Percentiles rank a stretch among this genome's conserved stretches.
These are phyloP conservation scores for Posidonia australis DNA, from an alignment of 106 monocot genomes.

Conservation along the genomic window DNA sequence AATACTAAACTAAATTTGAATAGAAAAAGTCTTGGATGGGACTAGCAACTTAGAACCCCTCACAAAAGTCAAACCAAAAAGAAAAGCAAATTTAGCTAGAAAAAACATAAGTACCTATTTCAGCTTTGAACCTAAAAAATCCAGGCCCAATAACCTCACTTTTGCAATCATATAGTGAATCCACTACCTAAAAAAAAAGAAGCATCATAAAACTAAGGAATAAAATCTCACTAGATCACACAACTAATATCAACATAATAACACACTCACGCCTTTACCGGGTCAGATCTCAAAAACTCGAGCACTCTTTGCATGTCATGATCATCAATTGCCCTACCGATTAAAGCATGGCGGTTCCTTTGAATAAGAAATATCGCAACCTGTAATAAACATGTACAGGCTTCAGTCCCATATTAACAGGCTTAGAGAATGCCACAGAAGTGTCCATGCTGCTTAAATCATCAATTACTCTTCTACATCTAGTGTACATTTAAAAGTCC, in stretches of 20 bases:
- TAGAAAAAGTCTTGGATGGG: too few species aligned
- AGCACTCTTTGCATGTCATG: conserved; percentile 97
- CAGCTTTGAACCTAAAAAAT: conserved; percentile 99
- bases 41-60: too few species aligned
- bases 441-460: too few species aligned
- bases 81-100: too few species aligned
- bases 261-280: conserved; percentile 30
- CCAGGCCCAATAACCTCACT: conserved; percentile 99
- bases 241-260: background rate
- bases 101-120: conserved; percentile 88
- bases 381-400: conserved; percentile 22
- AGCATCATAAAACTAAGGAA: background rate
- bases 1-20: too few species aligned
- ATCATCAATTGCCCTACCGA: conserved; percentile 97
- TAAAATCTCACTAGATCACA: background rate
- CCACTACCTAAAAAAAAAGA: conserved; percentile 56
- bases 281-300: conserved; percentile 85
- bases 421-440: background rate
- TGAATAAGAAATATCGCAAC: conserved; percentile 99
- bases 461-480: too few species aligned
- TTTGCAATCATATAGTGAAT: conserved; percentile 96
- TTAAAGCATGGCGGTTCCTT: conserved; percentile 88
- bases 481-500: too few species aligned
- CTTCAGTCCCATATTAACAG: background rate
- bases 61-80: background rate